Conservation (phyloP, 176 grass and related monocot genomes). For the Juncus effusus region DNA sequence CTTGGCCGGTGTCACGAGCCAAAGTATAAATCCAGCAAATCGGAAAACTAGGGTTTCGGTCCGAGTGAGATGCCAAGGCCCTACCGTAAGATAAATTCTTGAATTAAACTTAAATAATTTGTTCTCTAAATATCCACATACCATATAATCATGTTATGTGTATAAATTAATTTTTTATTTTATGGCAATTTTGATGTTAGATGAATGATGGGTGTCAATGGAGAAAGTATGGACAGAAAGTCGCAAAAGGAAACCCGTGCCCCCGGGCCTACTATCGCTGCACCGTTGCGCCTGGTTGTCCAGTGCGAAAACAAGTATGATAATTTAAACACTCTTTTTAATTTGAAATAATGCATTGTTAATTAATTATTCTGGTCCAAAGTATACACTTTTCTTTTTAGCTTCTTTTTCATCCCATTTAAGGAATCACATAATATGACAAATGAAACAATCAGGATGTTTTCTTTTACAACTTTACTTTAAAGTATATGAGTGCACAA, state of each 20-base stretch:
- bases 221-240: slow-evolving; percentile 96
- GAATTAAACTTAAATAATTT: too few species aligned
- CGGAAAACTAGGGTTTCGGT: slow-evolving; percentile 99
- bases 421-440: too few species aligned
- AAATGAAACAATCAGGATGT: too few species aligned
- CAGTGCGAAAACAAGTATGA: slow-evolving; percentile 81
- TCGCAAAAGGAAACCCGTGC: slow-evolving; percentile 98
- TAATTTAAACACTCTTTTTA: neutral
- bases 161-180: neutral
- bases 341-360: neutral
- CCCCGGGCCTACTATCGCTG: slow-evolving; percentile 92
- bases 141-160: neutral
- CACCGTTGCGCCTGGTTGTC: slow-evolving; percentile 92
- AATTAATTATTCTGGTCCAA: too few species aligned
- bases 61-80: slow-evolving; percentile 81
- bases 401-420: too few species aligned
- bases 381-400: too few species aligned
- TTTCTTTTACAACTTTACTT: too few species aligned
- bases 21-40: slow-evolving; percentile 80
- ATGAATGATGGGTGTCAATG: slow-evolving; percentile 98
- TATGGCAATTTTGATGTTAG: slow-evolving; percentile 28
- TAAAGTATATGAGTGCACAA: too few species aligned
- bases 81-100: slow-evolving; percentile 60
- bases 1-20: slow-evolving; percentile 37
- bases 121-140: neutral